Evolutionary conservation across 2,329 filamentous ascomycete species (phyloP).

Genomic region (Fusarium miscanthi): DNA sequence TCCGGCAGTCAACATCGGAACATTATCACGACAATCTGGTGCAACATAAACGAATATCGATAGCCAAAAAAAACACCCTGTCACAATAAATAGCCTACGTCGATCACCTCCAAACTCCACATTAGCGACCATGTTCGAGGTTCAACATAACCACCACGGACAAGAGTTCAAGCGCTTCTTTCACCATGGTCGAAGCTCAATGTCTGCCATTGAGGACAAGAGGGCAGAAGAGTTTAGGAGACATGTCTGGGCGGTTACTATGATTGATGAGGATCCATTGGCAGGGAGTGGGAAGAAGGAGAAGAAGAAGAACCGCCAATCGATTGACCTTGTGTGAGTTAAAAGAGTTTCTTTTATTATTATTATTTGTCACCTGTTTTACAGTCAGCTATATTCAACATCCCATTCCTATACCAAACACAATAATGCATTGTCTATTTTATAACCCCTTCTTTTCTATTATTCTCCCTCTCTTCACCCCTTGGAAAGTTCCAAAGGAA

Average conservation of each 20-base stretch:
- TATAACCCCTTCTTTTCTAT: background rate
- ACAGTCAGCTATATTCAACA: constrained; percentile 1
- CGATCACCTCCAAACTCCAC: constrained; percentile 18
- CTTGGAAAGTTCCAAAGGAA: background rate
- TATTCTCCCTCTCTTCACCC: background rate
- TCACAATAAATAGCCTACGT: constrained; percentile 1
- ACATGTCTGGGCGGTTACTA: constrained; percentile 44
- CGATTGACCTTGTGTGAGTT: constrained; percentile 40
- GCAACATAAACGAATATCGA: constrained; percentile 6
- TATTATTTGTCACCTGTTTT: constrained; percentile 7
- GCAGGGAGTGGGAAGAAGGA: constrained; percentile 21
- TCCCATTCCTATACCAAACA: constrained; percentile 4
- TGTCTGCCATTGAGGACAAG: constrained; percentile 45
- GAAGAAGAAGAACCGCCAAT: constrained; percentile 28
- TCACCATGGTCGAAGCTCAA: constrained; percentile 43
- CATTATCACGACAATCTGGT: constrained; percentile 14
- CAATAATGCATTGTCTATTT: constrained; percentile 10
- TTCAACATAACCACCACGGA: constrained; percentile 43
- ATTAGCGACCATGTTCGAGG: constrained; percentile 42
- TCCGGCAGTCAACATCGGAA: constrained; percentile 2
- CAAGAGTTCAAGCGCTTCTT: constrained; percentile 45
- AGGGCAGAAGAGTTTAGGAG: constrained; percentile 44
- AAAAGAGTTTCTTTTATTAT: background rate
- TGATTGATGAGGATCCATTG: constrained; percentile 44
- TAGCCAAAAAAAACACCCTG: constrained; percentile 9